These are phyloP conservation scores for Oropetium thomaeum DNA, from an alignment of 176 grass and related monocot genomes.

Conservation along the genomic window DNA sequence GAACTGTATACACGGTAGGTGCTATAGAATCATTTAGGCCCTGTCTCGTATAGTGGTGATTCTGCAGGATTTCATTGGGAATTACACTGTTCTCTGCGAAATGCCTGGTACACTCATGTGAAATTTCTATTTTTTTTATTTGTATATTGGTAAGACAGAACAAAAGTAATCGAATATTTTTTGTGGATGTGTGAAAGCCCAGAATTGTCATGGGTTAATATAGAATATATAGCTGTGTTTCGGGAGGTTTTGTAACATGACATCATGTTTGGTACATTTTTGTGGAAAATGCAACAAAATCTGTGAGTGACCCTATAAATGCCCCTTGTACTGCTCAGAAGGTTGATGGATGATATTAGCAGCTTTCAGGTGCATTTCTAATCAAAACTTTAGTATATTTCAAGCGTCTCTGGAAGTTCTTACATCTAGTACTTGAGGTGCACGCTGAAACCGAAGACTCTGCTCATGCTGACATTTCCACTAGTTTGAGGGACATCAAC, in stretches of 20 bases:
- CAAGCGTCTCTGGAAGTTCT: neutral
- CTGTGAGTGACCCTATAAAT: too few species aligned
- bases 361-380: neutral
- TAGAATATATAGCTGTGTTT: slow-evolving; percentile 26
- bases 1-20: slow-evolving; percentile 36
- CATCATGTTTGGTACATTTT: neutral
- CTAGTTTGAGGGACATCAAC: neutral
- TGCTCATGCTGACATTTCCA: slow-evolving; percentile 4
- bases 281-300: slow-evolving; percentile 38
- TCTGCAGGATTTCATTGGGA: neutral
- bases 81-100: neutral
- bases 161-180: slow-evolving; percentile 24
- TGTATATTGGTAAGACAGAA: slow-evolving; percentile 20
- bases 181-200: slow-evolving; percentile 34
- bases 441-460: slow-evolving; percentile 45
- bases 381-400: neutral
- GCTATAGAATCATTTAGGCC: slow-evolving; percentile 30
- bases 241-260: slow-evolving; percentile 36
- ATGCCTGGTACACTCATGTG: slow-evolving; percentile 4
- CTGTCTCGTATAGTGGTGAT: neutral
- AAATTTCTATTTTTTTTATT: slow-evolving; percentile 16
- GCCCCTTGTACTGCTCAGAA: neutral
- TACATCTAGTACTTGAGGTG: slow-evolving; percentile 39
- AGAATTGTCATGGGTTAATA: slow-evolving; percentile 1
- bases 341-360: neutral